Evolutionary conservation across 768 basidiomycete genomes (phyloP), one percentile per base, ranked within the genome.

Genomic region (Calvatia gigantea): DNA sequence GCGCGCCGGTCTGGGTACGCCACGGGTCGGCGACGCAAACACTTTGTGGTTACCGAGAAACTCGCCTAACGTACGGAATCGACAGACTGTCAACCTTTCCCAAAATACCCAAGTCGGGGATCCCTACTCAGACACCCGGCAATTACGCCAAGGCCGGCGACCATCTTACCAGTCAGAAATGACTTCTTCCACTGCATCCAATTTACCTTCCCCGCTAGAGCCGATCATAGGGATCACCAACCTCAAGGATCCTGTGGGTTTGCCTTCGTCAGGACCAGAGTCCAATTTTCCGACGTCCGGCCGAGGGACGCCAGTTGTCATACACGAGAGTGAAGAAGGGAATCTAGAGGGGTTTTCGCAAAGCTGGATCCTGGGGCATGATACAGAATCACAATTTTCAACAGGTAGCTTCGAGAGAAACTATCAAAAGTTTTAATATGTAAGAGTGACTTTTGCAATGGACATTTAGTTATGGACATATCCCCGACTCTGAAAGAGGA

Each of bases 111-210:
- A 60, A 49, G 44, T 51, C 15, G 63, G 67, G 21, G 66, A 73
- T 57, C 71, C 73, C 35, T 75, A 72, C 55, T 64, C 67, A 21
- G 73, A 75, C 44, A 61, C 65, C 27, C 66, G 61, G 47, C 60
- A 61, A 23, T 33, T 64, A 33, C 42, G 32, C 23, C 53, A 38
- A 37, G 44, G 25, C 8, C 23, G 33, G 15, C 50, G 42, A 27
- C 35, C 60, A 39, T 32, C 54, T 45, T 49, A 44, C 50, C 50
- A 55, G 21, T 39, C 45, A n/a, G 45, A 37, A 17, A 32, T 12
- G 31, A 32, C 51, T 47, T 32, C 43, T 47, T 38, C 46, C 53
- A 23, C 37, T 37, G 19, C 45, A 45, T 28, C 57, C 27, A 46
- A 46, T 29, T 28, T 47, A 3, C 32, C 57, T 29, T 53, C 54